phyloP scores from a whole-genome alignment of 768 basidiomycete species.

The Udeniomyces megalosporus region DNA sequence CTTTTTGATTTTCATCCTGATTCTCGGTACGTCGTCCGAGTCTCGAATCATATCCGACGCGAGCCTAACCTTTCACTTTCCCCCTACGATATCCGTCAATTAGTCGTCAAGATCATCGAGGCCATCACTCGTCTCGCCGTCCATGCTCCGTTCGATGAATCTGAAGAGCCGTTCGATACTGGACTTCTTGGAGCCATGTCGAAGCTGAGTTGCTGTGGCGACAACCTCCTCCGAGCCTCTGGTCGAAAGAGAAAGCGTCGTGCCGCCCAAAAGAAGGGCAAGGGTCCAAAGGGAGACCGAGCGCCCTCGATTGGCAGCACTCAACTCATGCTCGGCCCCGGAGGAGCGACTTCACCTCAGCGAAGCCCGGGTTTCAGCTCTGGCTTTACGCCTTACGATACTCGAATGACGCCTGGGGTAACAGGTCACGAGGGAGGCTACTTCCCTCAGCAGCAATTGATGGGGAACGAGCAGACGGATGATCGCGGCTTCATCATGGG shows the following conservation, averaged over 20 bases:
- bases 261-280: conserved; percentile 4
- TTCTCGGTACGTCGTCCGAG: conserved; percentile 42
- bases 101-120: conserved; percentile 70
- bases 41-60: too few species aligned
- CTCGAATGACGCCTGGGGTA: not conserved
- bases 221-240: conserved; percentile 39
- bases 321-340: conserved; percentile 10
- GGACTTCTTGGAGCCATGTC: conserved; percentile 76
- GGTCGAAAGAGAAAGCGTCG: conserved; percentile 41
- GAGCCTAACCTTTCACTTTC: conserved; percentile 22
- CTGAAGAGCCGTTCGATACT: conserved; percentile 58
- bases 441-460: conserved; percentile 11
- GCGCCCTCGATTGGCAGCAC: conserved; percentile 23
- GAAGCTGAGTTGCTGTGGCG: conserved; percentile 12
- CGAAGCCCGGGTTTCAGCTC: not conserved
- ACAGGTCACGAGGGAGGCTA: not conserved
- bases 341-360: not conserved
- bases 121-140: conserved; percentile 62
- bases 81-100: conserved; percentile 70
- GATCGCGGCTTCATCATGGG: conserved; percentile 87
- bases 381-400: not conserved
- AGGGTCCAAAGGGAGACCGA: not conserved
- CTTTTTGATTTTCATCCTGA: conserved; percentile 63
- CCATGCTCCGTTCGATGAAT: conserved; percentile 66
- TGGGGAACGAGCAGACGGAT: conserved; percentile 37